A percentile compares a stretch with the other conserved stretches of the same genome.
phyloP scores from a whole-genome alignment of 2,329 filamentous ascomycete species.

The Leptographium wingfieldii region DNA sequence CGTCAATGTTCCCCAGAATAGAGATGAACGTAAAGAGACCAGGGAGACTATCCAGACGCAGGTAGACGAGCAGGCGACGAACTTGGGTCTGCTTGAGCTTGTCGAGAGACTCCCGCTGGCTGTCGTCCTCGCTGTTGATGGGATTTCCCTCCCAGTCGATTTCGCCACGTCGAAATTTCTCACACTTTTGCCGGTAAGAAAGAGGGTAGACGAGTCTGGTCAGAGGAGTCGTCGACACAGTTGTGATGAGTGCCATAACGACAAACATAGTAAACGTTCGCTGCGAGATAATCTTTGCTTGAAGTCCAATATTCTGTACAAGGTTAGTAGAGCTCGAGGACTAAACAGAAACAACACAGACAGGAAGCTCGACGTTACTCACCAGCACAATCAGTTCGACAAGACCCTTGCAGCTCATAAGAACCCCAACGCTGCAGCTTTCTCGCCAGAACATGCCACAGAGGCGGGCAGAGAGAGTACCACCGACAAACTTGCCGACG shows the following conservation, averaged over 20 bases:
- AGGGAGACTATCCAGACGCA: constrained; percentile 74
- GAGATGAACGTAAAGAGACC: constrained; percentile 73
- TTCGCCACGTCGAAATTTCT: constrained; percentile 59
- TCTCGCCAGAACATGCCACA: constrained; percentile 83
- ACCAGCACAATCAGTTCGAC: constrained; percentile 92
- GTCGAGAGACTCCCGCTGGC: constrained; percentile 15
- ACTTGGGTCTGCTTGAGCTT: constrained; percentile 30
- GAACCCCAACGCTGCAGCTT: constrained; percentile 69
- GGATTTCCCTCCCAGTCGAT: constrained; percentile 65
- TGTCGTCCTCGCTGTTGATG: constrained; percentile 20
- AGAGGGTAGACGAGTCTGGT: constrained; percentile 62
- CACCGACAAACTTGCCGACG: constrained; percentile 71
- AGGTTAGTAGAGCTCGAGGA: constrained; percentile 3
- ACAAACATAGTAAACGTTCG: constrained; percentile 89
- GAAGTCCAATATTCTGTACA: constrained; percentile 55
- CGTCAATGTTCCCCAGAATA: constrained; percentile 43
- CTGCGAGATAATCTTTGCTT: constrained; percentile 67
- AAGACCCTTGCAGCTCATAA: constrained; percentile 96
- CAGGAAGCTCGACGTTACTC: constrained; percentile 20
- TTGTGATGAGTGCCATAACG: constrained; percentile 82
- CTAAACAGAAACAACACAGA: background rate
- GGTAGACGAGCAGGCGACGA: constrained; percentile 61
- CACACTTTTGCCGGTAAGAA: constrained; percentile 40
- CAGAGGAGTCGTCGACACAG: constrained; percentile 70
- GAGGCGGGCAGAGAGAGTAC: constrained; percentile 61